Evolutionary conservation across 2,329 filamentous ascomycete species (phyloP).

Genomic region (Tolypocladium nubicola): DNA sequence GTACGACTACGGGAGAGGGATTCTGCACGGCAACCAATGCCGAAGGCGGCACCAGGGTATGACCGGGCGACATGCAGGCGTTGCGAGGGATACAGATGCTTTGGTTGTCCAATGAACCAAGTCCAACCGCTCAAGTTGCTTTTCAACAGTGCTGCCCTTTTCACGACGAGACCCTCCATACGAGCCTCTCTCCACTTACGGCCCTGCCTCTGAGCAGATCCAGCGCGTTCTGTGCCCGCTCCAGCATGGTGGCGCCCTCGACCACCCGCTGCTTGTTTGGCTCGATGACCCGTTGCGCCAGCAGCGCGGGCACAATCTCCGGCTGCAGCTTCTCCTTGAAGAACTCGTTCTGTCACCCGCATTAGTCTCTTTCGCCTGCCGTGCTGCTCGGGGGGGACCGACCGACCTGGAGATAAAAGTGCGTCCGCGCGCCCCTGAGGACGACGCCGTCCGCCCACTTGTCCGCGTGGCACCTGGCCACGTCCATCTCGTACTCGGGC

Average conservation of each 20-base stretch:
- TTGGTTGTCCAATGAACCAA: background rate
- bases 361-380: conserved; percentile 3
- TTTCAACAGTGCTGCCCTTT: background rate
- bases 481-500: conserved; percentile 46
- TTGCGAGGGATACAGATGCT: background rate
- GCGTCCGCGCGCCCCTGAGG: conserved; percentile 36
- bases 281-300: conserved; percentile 25
- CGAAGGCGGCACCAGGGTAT: background rate
- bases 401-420: conserved; percentile 16
- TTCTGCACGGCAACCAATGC: background rate
- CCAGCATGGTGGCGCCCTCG: conserved; percentile 25
- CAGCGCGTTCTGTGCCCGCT: conserved; percentile 28
- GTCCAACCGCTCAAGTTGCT: background rate
- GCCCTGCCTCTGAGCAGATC: conserved; percentile 22
- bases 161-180: conserved; percentile 19
- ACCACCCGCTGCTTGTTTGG: conserved; percentile 31
- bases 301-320: conserved; percentile 40
- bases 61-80: background rate
- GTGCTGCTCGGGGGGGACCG: too few species aligned
- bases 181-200: conserved; percentile 29
- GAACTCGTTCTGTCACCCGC: conserved; percentile 35
- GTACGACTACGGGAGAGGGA: background rate
- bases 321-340: conserved; percentile 43
- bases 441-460: conserved; percentile 43
- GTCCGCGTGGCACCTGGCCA: conserved; percentile 21